Evolutionary conservation across 2,329 filamentous ascomycete genomes (phyloP).

Genomic region (Exophiala oligosperma): DNA sequence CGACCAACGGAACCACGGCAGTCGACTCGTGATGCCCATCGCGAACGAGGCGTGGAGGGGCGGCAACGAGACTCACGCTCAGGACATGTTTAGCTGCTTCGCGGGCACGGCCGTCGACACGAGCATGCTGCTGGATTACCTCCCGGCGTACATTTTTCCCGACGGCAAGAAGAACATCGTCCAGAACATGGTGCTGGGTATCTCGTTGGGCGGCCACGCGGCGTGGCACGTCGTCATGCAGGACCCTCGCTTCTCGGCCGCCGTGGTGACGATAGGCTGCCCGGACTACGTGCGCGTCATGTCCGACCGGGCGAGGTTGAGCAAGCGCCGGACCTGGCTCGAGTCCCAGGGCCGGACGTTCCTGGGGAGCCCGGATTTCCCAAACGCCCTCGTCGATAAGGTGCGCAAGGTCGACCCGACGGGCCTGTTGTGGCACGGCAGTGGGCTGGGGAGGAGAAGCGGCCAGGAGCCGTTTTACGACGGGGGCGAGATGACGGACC

Average conservation of each 20-base stretch:
- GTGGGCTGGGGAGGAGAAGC: constrained; percentile 27
- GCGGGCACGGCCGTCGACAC: constrained; percentile 73
- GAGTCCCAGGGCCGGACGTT: constrained; percentile 63
- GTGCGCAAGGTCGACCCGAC: constrained; percentile 72
- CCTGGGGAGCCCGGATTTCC: constrained; percentile 76
- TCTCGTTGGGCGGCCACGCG: constrained; percentile 84
- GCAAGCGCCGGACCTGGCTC: constrained; percentile 63
- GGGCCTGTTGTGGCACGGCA: constrained; percentile 56
- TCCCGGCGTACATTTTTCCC: constrained; percentile 73
- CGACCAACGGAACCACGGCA: constrained; percentile 92
- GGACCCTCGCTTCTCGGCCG: constrained; percentile 76
- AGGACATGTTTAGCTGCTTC: constrained; percentile 76
- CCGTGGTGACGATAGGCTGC: constrained; percentile 80
- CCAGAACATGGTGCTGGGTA: constrained; percentile 74
- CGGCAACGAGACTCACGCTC: constrained; percentile 78
- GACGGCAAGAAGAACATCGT: constrained; percentile 46
- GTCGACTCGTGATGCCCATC: constrained; percentile 62
- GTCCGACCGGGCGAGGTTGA: constrained; percentile 72
- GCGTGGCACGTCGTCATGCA: constrained; percentile 80
- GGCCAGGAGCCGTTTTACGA: constrained; percentile 35
- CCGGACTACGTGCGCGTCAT: constrained; percentile 84
- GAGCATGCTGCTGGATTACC: constrained; percentile 70
- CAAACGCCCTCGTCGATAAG: constrained; percentile 62
- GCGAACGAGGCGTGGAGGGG: constrained; percentile 78
- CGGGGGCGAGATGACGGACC: constrained; percentile 36